A percentile compares a stretch with the other conserved stretches of the same genome.
These are phyloP conservation scores for Pseudogymnoascus sp. DNA, from an alignment of 2,329 filamentous ascomycete species.

Conservation along the genomic window DNA sequence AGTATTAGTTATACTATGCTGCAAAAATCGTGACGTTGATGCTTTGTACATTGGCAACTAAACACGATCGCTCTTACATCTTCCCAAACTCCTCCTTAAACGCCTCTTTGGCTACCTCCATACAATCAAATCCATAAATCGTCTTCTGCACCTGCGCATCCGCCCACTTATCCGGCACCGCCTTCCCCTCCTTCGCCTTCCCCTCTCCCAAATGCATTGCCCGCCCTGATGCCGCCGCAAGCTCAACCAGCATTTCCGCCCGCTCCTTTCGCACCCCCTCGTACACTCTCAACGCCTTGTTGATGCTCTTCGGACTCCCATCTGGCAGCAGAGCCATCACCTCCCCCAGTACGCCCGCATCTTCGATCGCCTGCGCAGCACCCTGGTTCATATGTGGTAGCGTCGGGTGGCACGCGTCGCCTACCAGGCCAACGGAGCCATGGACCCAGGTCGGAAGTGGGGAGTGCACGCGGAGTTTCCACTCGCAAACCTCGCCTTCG, in stretches of 20 bases:
- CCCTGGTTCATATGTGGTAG: slow-evolving; percentile 63
- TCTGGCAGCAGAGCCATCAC: slow-evolving; percentile 39
- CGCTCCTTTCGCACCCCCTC: slow-evolving; percentile 51
- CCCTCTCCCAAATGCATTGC: slow-evolving; percentile 53
- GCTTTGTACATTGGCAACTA: background rate
- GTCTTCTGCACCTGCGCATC: slow-evolving; percentile 62
- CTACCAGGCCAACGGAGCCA: slow-evolving; percentile 50
- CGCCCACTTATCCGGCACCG: slow-evolving; percentile 59
- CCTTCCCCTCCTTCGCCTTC: slow-evolving; percentile 46
- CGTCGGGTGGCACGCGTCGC: slow-evolving; percentile 62
- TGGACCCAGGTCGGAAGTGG: slow-evolving; percentile 52
- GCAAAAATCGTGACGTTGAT: background rate
- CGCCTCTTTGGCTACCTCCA: slow-evolving; percentile 45
- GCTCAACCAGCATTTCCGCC: slow-evolving; percentile 45
- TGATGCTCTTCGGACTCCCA: slow-evolving; percentile 34
- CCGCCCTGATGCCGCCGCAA: slow-evolving; percentile 45
- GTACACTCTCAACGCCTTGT: slow-evolving; percentile 47
- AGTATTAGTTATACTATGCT: background rate
- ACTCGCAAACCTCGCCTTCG: slow-evolving; percentile 58
- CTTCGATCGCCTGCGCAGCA: slow-evolving; percentile 62
- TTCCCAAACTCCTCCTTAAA: slow-evolving; percentile 42
- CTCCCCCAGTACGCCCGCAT: slow-evolving; percentile 54
- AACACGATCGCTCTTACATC: background rate
- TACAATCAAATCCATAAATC: slow-evolving; percentile 60
- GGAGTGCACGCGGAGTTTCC: slow-evolving; percentile 54